These are phyloP conservation scores for Lasiosphaeria ovina DNA, from an alignment of 495 filamentous ascomycete species.

Conservation along the genomic window DNA sequence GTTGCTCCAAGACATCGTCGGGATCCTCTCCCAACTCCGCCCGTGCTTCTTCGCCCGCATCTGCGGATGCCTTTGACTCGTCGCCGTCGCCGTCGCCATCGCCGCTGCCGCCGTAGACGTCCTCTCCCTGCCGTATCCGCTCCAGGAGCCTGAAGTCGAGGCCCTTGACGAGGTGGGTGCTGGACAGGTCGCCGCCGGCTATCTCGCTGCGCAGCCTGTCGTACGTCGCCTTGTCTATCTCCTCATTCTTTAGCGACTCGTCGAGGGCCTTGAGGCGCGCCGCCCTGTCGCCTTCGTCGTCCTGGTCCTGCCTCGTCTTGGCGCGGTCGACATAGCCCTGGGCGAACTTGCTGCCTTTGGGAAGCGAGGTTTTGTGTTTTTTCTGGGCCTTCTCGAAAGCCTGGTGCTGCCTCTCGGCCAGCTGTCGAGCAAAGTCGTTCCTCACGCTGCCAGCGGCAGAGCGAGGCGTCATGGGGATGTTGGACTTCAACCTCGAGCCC, in stretches of 20 bases:
- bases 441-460: constrained; percentile 50
- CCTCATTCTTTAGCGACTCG: constrained; percentile 74
- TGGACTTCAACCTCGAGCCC: constrained; percentile 67
- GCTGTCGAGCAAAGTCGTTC: constrained; percentile 78
- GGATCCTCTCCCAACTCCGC: constrained; percentile 45
- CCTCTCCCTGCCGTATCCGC: constrained; percentile 69
- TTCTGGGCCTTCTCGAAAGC: constrained; percentile 52
- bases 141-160: constrained; percentile 80
- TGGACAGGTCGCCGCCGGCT: constrained; percentile 74
- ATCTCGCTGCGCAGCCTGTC: constrained; percentile 70
- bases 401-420: constrained; percentile 67
- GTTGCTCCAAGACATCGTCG: constrained; percentile 75
- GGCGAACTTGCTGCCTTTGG: constrained; percentile 78
- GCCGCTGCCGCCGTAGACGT: constrained; percentile 53
- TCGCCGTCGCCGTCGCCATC: constrained; percentile 25
- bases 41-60: constrained; percentile 27
- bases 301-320: constrained; percentile 44
- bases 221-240: constrained; percentile 75
- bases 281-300: constrained; percentile 63
- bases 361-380: constrained; percentile 75
- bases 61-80: constrained; percentile 13
- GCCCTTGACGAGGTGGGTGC: constrained; percentile 87
- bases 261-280: constrained; percentile 72
- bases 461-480: constrained; percentile 85
- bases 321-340: constrained; percentile 86